These are phyloP conservation scores for Mycogone perniciosa DNA, from an alignment of 2,329 filamentous ascomycete genomes.

Conservation along the genomic window DNA sequence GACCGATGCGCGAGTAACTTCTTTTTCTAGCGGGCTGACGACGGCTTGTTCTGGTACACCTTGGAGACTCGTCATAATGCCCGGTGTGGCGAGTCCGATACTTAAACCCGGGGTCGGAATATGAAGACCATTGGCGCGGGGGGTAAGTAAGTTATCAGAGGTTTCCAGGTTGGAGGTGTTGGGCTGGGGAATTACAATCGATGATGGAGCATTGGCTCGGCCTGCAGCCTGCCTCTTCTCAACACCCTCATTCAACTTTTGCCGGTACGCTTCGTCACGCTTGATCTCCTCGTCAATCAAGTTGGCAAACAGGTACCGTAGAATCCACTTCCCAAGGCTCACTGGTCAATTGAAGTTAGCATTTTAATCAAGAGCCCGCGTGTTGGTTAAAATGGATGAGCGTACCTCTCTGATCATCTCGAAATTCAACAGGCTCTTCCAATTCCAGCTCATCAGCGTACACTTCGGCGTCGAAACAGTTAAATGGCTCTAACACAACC, in stretches of 20 bases:
- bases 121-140: conserved; percentile 59
- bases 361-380: neutral
- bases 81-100: conserved; percentile 72
- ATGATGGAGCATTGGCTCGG: conserved; percentile 52
- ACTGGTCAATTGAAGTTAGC: conserved; percentile 46
- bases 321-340: conserved; percentile 93
- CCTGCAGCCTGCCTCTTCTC: conserved; percentile 53
- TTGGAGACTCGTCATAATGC: conserved; percentile 31
- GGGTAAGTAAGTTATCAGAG: conserved; percentile 48
- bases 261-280: conserved; percentile 69
- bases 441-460: conserved; percentile 85
- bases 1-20: conserved; percentile 53
- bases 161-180: conserved; percentile 31
- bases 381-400: conserved; percentile 6
- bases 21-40: conserved; percentile 47
- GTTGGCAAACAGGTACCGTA: conserved; percentile 84
- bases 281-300: conserved; percentile 86
- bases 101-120: conserved; percentile 66
- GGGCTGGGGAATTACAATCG: conserved; percentile 43
- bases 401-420: conserved; percentile 89
- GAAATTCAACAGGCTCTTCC: conserved; percentile 69
- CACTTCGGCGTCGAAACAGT: conserved; percentile 95
- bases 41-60: conserved; percentile 43
- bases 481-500: conserved; percentile 86
- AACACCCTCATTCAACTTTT: conserved; percentile 56